Conservation (phyloP, 768 basidiomycete species). For the Termitomyces sp. region DNA sequence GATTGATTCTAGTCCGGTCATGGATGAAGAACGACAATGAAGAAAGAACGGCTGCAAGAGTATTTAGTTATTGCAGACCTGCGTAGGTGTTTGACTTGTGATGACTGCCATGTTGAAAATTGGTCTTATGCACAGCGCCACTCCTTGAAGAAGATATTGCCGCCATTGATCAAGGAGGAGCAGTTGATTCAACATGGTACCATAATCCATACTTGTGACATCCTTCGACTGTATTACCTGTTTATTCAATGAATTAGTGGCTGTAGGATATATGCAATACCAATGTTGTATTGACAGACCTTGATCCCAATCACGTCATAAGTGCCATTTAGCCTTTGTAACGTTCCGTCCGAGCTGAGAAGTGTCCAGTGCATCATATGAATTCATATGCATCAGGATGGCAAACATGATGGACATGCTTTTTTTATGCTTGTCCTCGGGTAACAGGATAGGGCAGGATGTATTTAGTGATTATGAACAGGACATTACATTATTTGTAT, state of each 20-base stretch:
- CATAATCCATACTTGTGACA: neutral
- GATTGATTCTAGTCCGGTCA: neutral
- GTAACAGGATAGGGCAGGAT: too few relatives aligned
- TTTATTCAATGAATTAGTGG: neutral
- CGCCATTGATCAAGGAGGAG: slow-evolving; percentile 63
- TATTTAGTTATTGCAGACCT: slow-evolving; percentile 66
- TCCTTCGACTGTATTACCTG: neutral
- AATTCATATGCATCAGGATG: too few relatives aligned
- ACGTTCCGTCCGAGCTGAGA: too few relatives aligned
- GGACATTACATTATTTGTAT: too few relatives aligned
- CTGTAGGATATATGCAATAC: too few relatives aligned
- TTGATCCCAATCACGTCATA: too few relatives aligned
- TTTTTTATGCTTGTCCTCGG: too few relatives aligned
- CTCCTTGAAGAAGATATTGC: slow-evolving; percentile 56
- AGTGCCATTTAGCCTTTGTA: too few relatives aligned
- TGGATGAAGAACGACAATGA: slow-evolving; percentile 53
- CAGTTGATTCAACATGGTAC: slow-evolving; percentile 11
- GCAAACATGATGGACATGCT: too few relatives aligned
- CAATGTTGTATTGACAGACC: too few relatives aligned
- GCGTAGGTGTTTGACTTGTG: slow-evolving; percentile 21
- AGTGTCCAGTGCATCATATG: too few relatives aligned
- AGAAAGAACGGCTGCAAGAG: slow-evolving; percentile 56
- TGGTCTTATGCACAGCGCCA: slow-evolving; percentile 31
- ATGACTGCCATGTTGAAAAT: neutral
- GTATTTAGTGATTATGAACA: too few relatives aligned